phyloP scores from a whole-genome alignment of 1,284 basidiomycete species.

The Apiotrichum montevideense region DNA sequence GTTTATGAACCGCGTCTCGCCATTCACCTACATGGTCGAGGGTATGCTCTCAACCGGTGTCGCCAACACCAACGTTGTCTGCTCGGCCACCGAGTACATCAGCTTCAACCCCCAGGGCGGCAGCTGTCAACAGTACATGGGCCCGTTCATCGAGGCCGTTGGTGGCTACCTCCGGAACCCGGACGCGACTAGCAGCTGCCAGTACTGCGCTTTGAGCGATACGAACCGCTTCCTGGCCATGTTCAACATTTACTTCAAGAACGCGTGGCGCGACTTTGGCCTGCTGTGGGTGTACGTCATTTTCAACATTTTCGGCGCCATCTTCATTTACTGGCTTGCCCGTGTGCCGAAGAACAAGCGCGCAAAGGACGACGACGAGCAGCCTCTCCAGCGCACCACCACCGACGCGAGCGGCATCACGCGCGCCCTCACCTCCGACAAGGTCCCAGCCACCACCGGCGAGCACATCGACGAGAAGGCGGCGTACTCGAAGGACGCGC shows the following conservation, averaged over 20 bases:
- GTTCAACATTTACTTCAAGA: constrained; percentile 56
- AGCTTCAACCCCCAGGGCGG: constrained; percentile 39
- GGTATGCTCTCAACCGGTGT: constrained; percentile 52
- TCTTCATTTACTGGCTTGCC: constrained; percentile 40
- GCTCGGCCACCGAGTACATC: constrained; percentile 45
- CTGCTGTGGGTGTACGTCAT: constrained; percentile 59
- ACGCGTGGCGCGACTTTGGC: constrained; percentile 60
- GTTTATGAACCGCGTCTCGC: constrained; percentile 75
- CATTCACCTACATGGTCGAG: constrained; percentile 56
- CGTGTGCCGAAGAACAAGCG: constrained; percentile 29
- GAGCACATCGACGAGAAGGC: neutral
- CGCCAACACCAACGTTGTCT: constrained; percentile 44
- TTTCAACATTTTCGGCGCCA: constrained; percentile 52
- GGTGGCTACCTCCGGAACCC: constrained; percentile 44
- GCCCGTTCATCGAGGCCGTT: constrained; percentile 31
- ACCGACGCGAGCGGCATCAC: constrained; percentile 7
- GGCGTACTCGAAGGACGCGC: neutral
- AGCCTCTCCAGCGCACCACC: constrained; percentile 8
- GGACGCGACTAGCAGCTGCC: constrained; percentile 36
- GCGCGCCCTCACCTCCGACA: constrained; percentile 1
- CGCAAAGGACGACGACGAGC: constrained; percentile 7
- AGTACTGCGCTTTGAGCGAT: constrained; percentile 47
- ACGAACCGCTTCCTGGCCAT: constrained; percentile 57
- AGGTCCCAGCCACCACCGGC: neutral
- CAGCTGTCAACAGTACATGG: constrained; percentile 47